Percentiles rank a stretch among this genome's conserved stretches.
Evolutionary conservation across 768 basidiomycete genomes (phyloP).

Genomic region (Chalciporus chontae): DNA sequence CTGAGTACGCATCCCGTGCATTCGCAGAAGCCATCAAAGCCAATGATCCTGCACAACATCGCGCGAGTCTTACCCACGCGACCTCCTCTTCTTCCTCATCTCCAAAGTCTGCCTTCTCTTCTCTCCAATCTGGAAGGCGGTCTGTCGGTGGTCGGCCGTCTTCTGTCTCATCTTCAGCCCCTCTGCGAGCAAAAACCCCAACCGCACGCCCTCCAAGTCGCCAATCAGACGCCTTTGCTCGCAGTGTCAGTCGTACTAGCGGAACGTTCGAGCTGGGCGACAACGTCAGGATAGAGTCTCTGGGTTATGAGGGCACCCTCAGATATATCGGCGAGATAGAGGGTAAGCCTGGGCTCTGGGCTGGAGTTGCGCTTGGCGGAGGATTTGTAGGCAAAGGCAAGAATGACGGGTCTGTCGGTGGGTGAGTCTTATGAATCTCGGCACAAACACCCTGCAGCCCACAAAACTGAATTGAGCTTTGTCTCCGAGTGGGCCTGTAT

Average conservation of each 20-base stretch:
- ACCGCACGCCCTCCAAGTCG: slow-evolving; percentile 60
- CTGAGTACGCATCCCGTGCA: slow-evolving; percentile 64
- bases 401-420: slow-evolving; percentile 86
- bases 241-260: slow-evolving; percentile 43
- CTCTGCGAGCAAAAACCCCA: slow-evolving; percentile 51
- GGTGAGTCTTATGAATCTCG: slow-evolving; percentile 51
- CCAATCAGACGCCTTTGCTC: slow-evolving; percentile 55
- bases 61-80: slow-evolving; percentile 39
- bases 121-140: slow-evolving; percentile 40
- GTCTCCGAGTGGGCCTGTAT: not conserved
- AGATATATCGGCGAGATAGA: slow-evolving; percentile 82
- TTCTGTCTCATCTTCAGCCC: slow-evolving; percentile 55
- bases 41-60: slow-evolving; percentile 76
- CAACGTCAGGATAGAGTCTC: slow-evolving; percentile 79
- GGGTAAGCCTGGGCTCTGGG: slow-evolving; percentile 88
- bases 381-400: slow-evolving; percentile 91
- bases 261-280: slow-evolving; percentile 69
- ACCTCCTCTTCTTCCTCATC: slow-evolving; percentile 44
- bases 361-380: slow-evolving; percentile 85
- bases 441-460: not conserved
- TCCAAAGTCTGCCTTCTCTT: slow-evolving; percentile 38
- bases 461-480: not conserved
- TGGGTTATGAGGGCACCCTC: slow-evolving; percentile 84
- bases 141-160: slow-evolving; percentile 55
- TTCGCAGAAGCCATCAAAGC: slow-evolving; percentile 77